Conservation (phyloP, 495 filamentous ascomycete genomes). For the Wilcoxina mikolae region DNA sequence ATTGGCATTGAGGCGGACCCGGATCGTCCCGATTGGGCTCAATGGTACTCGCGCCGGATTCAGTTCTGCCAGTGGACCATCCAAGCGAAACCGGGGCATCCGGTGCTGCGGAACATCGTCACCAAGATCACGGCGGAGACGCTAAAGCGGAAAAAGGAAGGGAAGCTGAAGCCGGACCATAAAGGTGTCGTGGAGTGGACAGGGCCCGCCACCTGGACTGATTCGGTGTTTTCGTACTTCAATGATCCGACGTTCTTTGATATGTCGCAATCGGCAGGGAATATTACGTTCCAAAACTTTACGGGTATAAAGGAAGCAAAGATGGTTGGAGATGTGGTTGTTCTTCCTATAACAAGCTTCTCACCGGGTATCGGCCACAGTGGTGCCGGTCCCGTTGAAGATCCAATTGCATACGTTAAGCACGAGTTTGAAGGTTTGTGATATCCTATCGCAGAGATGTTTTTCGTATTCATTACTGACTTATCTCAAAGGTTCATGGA, state of each 20-base stretch:
- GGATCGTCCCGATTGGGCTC: constrained; percentile 76
- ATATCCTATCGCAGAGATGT: not conserved
- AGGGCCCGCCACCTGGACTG: constrained; percentile 89
- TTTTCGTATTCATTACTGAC: constrained; percentile 14
- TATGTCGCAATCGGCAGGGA: constrained; percentile 50
- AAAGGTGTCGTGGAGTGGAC: constrained; percentile 92
- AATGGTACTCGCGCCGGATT: constrained; percentile 91
- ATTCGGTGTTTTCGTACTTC: constrained; percentile 79
- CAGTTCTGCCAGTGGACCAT: constrained; percentile 99
- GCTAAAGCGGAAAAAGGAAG: constrained; percentile 55
- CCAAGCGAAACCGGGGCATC: constrained; percentile 86
- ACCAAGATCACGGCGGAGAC: constrained; percentile 71
- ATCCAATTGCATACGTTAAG: constrained; percentile 96
- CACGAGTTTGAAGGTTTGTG: constrained; percentile 84
- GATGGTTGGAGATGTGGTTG: constrained; percentile 85
- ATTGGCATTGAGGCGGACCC: constrained; percentile 95
- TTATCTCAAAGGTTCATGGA: constrained; percentile 22
- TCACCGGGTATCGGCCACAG: constrained; percentile 89
- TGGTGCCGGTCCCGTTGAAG: constrained; percentile 76
- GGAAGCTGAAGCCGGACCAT: constrained; percentile 49
- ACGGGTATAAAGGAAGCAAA: constrained; percentile 67
- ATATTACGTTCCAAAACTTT: constrained; percentile 77
- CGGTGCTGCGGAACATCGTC: constrained; percentile 76
- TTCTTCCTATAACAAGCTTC: constrained; percentile 92
- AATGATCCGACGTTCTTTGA: constrained; percentile 86